phyloP scores from a whole-genome alignment of 805 yeast species.

The Candida insectorum region DNA sequence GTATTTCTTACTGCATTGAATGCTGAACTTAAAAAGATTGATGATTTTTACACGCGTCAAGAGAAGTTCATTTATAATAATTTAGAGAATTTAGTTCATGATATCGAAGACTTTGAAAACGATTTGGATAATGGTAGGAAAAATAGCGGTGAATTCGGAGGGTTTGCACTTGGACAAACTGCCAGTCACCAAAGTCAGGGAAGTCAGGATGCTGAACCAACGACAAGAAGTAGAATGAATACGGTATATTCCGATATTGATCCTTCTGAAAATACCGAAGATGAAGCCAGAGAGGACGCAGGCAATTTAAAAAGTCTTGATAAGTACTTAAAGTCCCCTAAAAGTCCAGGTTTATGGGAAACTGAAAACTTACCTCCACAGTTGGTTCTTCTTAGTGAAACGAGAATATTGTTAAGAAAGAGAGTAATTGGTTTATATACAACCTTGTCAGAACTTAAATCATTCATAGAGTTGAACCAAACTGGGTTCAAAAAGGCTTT shows the following conservation, averaged over 20 bases:
- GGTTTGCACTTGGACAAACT: constrained; percentile 4
- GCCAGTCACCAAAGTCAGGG: constrained; percentile 1
- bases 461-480: constrained; percentile 48
- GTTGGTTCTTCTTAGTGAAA: constrained; percentile 43
- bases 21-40: constrained; percentile 71
- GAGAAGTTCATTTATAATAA: constrained; percentile 55
- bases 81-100: constrained; percentile 56
- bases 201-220: constrained; percentile 2
- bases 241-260: constrained; percentile 17
- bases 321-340: constrained; percentile 34
- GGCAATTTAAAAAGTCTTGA: constrained; percentile 21
- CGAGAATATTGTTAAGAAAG: constrained; percentile 45
- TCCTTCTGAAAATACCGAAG: constrained; percentile 33
- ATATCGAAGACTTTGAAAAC: constrained; percentile 59
- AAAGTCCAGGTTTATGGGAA: constrained; percentile 30
- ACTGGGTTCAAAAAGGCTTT: constrained; percentile 53
- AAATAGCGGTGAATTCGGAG: constrained; percentile 5
- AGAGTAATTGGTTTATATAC: constrained; percentile 43
- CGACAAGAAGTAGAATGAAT: constrained; percentile 1
- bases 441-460: constrained; percentile 46
- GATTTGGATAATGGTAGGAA: constrained; percentile 16
- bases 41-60: constrained; percentile 65
- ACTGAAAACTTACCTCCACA: constrained; percentile 27
- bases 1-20: constrained; percentile 74
- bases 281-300: constrained; percentile 16